These are phyloP conservation scores for Schwanniomyces occidentalis DNA, from an alignment of 805 yeast genomes.

Conservation along the genomic window DNA sequence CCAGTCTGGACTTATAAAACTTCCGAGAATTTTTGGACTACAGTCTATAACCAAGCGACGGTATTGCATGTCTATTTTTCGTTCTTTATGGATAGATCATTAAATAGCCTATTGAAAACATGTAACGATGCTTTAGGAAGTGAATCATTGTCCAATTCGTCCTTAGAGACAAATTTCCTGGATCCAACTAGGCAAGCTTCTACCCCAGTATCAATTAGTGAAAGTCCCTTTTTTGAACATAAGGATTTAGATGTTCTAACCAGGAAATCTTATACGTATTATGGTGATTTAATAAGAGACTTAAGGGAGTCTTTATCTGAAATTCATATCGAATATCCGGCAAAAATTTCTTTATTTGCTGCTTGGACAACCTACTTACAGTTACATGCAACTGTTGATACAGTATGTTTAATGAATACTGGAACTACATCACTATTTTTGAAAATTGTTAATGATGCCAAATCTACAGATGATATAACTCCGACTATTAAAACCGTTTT, in stretches of 20 bases:
- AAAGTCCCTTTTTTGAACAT: no score
- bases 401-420: conserved; percentile 30
- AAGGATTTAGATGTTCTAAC: conserved; percentile 30
- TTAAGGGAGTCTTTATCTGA: conserved; percentile 31
- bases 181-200: neutral
- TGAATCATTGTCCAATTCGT: conserved; percentile 4
- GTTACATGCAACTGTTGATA: conserved; percentile 30
- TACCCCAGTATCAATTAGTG: neutral
- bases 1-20: conserved; percentile 29
- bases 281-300: conserved; percentile 35
- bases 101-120: conserved; percentile 24
- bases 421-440: conserved; percentile 35
- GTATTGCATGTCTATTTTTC: conserved; percentile 31
- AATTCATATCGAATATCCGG: conserved; percentile 35
- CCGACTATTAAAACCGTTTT: conserved; percentile 19
- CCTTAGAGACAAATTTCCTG: conserved; percentile 1
- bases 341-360: conserved; percentile 36
- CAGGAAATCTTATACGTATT: conserved; percentile 30
- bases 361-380: conserved; percentile 38
- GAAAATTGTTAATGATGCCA: conserved; percentile 24
- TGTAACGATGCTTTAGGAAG: conserved; percentile 11
- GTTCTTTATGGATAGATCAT: conserved; percentile 38
- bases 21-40: conserved; percentile 29
- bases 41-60: conserved; percentile 27
- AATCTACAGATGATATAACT: conserved; percentile 15